These are phyloP conservation scores for Heterobasidion annosum DNA, from an alignment of 1,284 basidiomycete genomes.

Conservation along the genomic window DNA sequence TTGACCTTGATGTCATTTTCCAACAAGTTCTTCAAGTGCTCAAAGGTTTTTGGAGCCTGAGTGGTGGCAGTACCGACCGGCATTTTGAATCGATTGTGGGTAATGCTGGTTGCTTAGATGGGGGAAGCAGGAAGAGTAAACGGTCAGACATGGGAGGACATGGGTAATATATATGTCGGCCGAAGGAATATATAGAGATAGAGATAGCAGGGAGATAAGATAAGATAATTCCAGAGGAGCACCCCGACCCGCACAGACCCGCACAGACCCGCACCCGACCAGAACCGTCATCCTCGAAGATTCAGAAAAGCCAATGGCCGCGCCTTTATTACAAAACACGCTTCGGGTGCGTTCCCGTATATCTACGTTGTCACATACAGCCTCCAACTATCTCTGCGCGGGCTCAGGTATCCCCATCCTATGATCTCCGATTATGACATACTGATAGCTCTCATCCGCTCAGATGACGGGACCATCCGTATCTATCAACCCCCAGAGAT, in stretches of 20 bases:
- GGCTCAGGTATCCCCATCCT: conserved; percentile 9
- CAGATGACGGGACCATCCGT: conserved; percentile 65
- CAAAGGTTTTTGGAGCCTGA: conserved; percentile 43
- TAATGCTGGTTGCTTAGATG: background rate
- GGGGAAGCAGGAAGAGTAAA: background rate
- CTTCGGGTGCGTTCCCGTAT: conserved; percentile 9
- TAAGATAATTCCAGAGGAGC: background rate
- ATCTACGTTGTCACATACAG: conserved; percentile 7
- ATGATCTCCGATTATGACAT: background rate
- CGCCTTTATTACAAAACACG: conserved; percentile 2
- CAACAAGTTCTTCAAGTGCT: conserved; percentile 53
- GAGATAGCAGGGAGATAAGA: background rate
- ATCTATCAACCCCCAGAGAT: conserved; percentile 50
- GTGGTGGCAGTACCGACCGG: conserved; percentile 22
- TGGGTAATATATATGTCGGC: background rate
- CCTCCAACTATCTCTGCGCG: conserved; percentile 3
- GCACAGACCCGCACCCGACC: too few relatives aligned
- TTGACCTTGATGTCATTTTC: conserved; percentile 78
- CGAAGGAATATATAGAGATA: background rate
- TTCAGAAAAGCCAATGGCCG: background rate
- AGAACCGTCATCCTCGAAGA: too few relatives aligned
- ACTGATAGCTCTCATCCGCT: conserved; percentile 2
- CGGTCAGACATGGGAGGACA: background rate
- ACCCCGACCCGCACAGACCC: too few relatives aligned
- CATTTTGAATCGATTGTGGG: conserved; percentile 8